A percentile compares a stretch with the other conserved stretches of the same genome.
These are phyloP conservation scores for Sugiyamaella valdiviana DNA, from an alignment of 805 yeast genomes.

Conservation along the genomic window DNA sequence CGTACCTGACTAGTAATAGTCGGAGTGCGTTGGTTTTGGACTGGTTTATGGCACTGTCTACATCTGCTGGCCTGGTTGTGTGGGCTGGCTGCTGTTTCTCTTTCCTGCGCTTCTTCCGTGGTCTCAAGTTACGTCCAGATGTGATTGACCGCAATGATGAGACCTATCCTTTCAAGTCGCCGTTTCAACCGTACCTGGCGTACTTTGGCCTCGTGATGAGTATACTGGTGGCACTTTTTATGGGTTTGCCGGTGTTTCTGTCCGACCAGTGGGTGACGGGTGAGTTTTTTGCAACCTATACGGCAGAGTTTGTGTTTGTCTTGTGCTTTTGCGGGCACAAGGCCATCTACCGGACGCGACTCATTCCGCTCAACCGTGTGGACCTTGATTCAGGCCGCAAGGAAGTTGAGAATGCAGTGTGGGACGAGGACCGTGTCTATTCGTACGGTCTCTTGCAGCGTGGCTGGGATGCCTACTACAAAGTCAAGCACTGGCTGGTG, in stretches of 20 bases:
- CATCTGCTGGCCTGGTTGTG: slow-evolving; percentile 69
- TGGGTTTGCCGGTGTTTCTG: slow-evolving; percentile 60
- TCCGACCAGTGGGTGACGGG: slow-evolving; percentile 51
- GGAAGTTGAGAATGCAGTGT: slow-evolving; percentile 70
- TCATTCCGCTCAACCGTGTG: slow-evolving; percentile 63
- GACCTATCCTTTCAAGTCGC: slow-evolving; percentile 62
- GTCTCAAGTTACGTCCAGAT: slow-evolving; percentile 55
- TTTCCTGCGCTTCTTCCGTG: slow-evolving; percentile 58
- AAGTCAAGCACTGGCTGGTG: background rate
- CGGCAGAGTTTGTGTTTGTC: slow-evolving; percentile 49
- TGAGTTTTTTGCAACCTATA: slow-evolving; percentile 60
- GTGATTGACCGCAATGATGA: slow-evolving; percentile 57
- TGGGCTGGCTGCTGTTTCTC: slow-evolving; percentile 72
- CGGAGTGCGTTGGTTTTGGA: slow-evolving; percentile 59
- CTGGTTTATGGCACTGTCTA: slow-evolving; percentile 58
- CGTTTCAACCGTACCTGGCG: slow-evolving; percentile 65
- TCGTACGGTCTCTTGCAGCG: slow-evolving; percentile 8
- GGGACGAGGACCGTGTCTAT: slow-evolving; percentile 62
- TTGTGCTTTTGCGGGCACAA: slow-evolving; percentile 51
- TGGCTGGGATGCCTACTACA: background rate
- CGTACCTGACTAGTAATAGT: slow-evolving; percentile 54
- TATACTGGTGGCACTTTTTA: slow-evolving; percentile 42
- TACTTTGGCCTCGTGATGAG: slow-evolving; percentile 56
- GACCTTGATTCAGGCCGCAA: slow-evolving; percentile 82
- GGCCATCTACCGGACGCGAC: slow-evolving; percentile 52